Evolutionary conservation across 2,329 filamentous ascomycete species (phyloP), one percentile per base, ranked within the genome.

Genomic region (Anthostomella pinea): DNA sequence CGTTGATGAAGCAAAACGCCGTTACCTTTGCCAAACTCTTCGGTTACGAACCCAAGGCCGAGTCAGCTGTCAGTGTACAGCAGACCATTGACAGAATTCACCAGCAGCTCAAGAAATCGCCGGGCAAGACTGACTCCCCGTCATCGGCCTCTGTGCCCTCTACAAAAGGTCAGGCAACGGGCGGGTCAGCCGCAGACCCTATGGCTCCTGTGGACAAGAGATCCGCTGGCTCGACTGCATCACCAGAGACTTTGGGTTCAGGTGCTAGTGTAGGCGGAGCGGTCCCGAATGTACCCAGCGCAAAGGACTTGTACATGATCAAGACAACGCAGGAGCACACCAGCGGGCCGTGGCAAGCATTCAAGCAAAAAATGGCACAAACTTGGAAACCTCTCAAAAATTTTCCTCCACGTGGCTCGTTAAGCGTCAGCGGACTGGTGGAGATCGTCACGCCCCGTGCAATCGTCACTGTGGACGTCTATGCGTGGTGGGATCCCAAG

Each of bases 401-500:
- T 6, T 58, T 65, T 2, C 72, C 74, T 0, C 70, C 67, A 5
- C 63, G 70, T 8, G 78, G 78, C 4, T 70, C 68, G 33, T 62
- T 81, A 30, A 54, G 62, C 2, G 65, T 81, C 2, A 70, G 70
- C 11, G 78, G 78, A 1, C 54, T 79, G 8, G 68, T 82, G 2
- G 72, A 79, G 43, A 39, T 81, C 2, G 62, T 69, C 25, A 66
- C 72, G 2, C 54, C 68, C 2, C 66, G 58, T 15, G 67, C 68
- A 1, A 63, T 63, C 32, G 53, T 80, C 36, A 66, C 69, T 3
- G 60, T 80, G 9, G 72, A 78, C 41, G 74, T 76, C 2, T 40
- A 58, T 8, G 72, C 66, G 2, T 77, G 69, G 57, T 82, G 75
- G 57, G 68, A 81, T 51, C 76, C 77, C 2, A 73, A 76, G 53